phyloP scores from a whole-genome alignment of 805 yeast species.

The Kuraishia hungarica region DNA sequence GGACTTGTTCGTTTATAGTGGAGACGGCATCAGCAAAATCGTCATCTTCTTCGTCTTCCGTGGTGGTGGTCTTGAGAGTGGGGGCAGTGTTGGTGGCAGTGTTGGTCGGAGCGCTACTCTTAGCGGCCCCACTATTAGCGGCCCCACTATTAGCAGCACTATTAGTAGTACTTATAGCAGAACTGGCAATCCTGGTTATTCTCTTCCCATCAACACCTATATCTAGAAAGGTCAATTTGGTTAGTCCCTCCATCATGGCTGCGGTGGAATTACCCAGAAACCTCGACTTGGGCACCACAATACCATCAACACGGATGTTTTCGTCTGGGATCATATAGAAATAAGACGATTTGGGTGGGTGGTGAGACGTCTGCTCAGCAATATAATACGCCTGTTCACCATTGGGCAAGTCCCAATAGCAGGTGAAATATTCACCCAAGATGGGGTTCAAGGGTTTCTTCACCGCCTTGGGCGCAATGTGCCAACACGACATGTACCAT shows the following conservation, averaged over 20 bases:
- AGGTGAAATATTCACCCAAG: conserved; percentile 81
- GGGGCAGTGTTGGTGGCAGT: no score
- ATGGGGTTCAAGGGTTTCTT: conserved; percentile 96
- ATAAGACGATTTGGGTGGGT: conserved; percentile 96
- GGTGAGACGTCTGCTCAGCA: conserved; percentile 94
- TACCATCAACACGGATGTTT: conserved; percentile 81
- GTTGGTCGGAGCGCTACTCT: no score
- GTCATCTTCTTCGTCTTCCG: neutral
- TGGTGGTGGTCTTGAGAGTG: no score
- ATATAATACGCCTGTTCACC: conserved; percentile 69
- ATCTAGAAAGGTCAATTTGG: conserved; percentile 61
- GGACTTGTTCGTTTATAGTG: neutral
- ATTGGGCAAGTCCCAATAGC: conserved; percentile 84
- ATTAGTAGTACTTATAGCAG: no score
- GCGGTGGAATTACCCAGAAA: conserved; percentile 96
- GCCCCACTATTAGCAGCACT: no score
- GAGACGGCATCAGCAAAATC: neutral
- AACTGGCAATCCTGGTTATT: no score
- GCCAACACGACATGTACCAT: conserved; percentile 97
- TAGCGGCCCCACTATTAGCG: no score
- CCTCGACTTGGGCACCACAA: conserved; percentile 76
- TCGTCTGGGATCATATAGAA: conserved; percentile 80
- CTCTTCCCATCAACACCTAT: conserved; percentile 31
- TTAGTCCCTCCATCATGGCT: conserved; percentile 91
- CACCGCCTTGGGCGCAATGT: conserved; percentile 96